Conservation (phyloP, 129 eudicot genomes). For the Apium graveolens region DNA sequence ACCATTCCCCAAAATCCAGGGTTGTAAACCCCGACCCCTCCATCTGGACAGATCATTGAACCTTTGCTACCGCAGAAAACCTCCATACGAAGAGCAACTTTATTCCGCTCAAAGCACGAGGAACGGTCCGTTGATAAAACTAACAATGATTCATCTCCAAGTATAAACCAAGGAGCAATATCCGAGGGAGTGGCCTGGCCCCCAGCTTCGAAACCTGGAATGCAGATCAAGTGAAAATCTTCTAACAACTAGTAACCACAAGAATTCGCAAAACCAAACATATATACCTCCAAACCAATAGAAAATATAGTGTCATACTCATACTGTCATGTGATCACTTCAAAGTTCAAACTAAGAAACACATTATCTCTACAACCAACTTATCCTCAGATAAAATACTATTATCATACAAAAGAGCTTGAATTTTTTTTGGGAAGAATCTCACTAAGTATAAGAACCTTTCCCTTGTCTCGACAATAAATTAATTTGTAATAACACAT, state of each 20-base stretch:
- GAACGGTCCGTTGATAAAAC: slow-evolving; percentile 63
- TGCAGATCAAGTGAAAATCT: slow-evolving; percentile 12
- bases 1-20: slow-evolving; percentile 99
- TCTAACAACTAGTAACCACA: not conserved
- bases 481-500: not conserved
- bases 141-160: slow-evolving; percentile 58
- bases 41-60: slow-evolving; percentile 50
- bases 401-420: not conserved
- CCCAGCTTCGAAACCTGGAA: slow-evolving; percentile 87
- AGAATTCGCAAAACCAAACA: not conserved
- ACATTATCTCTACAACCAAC: not conserved
- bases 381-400: not conserved
- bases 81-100: slow-evolving; percentile 77
- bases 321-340: not conserved
- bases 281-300: not conserved
- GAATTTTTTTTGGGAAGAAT: not conserved
- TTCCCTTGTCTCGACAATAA: not conserved
- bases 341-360: not conserved
- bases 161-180: slow-evolving; percentile 72
- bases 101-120: slow-evolving; percentile 66
- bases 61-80: slow-evolving; percentile 53
- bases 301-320: not conserved
- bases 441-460: not conserved
- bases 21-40: slow-evolving; percentile 86
- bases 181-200: slow-evolving; percentile 64